Base-by-base conservation (phyloP, 78 protist species). In the Guillardia theta region DNA sequence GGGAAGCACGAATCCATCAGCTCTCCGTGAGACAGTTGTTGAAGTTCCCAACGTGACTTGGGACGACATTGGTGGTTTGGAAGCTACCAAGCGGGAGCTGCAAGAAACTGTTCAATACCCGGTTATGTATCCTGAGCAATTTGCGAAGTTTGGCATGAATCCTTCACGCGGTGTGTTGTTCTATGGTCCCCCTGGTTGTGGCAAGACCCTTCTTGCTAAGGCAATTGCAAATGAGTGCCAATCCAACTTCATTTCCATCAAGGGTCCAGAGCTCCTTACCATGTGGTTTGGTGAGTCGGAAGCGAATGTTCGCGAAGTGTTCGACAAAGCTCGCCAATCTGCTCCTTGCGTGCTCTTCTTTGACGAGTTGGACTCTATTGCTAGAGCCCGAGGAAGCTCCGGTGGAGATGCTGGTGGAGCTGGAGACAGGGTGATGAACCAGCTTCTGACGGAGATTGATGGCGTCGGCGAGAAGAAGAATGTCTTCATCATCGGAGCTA, bases 251-350 rank as follows among this genome's bases (percentile, higher is more conserved):
- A 99, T 99, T 96, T 96, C 99, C 19, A 98, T 99, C 97, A 99
- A 99, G 99, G 99, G 98, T 47, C 98, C 98, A 39, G 99, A 98
- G 96, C 97, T 98, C 87, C 97, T 99, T 47, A 98, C 99, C 48
- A 99, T 99, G 99, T 99, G 99, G 99, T 98, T 99, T 77, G 99
- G 99, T 44, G 99, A 99, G 97, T 98, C 99, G 48, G 99, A 99
- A 96, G 98, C 99, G 27, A 99, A 99, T 88, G 99, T 99, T 76
- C 99, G 99, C 78, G 99, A 99, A 39, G 94, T 99, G 88, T 99
- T 99, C 96, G 99, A 99, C 98, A 99, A 99, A 97, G 99, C 99
- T 2, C 95, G 99, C 48, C 96, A 95, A 36, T 99, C 99, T 0
- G 99, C 99, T 6, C 99, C 99, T 9, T 99, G 99, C 97, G 99